Conservation (phyloP, 2,329 filamentous ascomycete species). For the Colletotrichum sp. region DNA sequence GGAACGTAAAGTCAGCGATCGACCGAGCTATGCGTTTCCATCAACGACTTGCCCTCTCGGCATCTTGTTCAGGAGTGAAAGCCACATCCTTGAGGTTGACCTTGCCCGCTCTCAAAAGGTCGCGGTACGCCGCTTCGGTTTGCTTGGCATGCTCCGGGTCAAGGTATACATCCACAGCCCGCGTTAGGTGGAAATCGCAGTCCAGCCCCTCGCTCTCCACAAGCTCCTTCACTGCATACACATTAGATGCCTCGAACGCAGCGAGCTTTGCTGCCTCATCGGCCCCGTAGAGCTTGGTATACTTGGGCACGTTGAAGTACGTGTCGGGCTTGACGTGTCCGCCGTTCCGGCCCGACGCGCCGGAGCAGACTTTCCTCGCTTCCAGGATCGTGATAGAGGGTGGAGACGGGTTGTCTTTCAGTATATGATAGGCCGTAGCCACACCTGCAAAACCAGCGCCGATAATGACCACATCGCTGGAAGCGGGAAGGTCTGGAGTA, state of each 20-base stretch:
- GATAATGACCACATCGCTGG: background rate
- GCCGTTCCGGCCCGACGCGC: background rate
- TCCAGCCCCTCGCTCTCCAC: conserved; percentile 43
- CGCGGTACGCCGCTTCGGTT: conserved; percentile 28
- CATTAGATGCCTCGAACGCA: background rate
- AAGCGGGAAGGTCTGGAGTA: background rate
- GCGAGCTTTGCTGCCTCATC: background rate
- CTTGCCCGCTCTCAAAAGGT: conserved; percentile 32
- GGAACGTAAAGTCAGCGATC: conserved; percentile 32
- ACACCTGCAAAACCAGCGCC: background rate
- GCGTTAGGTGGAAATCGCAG: conserved; percentile 49
- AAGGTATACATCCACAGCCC: conserved; percentile 43
- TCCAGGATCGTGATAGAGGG: background rate
- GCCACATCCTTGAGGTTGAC: conserved; percentile 32
- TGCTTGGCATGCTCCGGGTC: conserved; percentile 22
- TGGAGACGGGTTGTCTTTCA: background rate
- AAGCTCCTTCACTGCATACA: conserved; percentile 32
- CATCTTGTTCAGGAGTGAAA: conserved; percentile 28
- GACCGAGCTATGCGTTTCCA: conserved; percentile 30
- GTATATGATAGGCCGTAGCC: background rate
- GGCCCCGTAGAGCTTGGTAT: background rate
- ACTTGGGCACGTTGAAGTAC: background rate
- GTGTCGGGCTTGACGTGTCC: background rate
- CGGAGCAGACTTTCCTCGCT: background rate
- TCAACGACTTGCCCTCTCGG: conserved; percentile 28